A percentile compares a stretch with the other conserved stretches of the same genome.
These are phyloP conservation scores for Paralagenidium karlingii DNA, from an alignment of 352 stramenopile species.

Conservation along the genomic window DNA sequence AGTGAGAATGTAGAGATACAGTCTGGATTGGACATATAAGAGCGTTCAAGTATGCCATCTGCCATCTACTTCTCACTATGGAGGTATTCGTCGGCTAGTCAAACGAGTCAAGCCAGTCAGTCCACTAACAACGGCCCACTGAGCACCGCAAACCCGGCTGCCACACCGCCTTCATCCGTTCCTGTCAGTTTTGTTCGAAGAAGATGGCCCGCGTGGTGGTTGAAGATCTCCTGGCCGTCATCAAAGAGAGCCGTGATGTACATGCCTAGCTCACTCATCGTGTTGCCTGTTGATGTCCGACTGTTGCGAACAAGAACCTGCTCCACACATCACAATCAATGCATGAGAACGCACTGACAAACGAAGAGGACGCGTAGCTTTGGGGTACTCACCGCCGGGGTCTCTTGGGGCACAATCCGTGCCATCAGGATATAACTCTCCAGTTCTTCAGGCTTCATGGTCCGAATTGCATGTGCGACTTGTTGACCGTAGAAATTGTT, in stretches of 20 bases:
- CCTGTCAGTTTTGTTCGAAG: slow-evolving; percentile 91
- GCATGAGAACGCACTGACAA: neutral
- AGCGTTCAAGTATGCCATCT: too few relatives aligned
- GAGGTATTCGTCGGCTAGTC: too few relatives aligned
- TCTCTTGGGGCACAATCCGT: slow-evolving; percentile 88
- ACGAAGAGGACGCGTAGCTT: too few relatives aligned
- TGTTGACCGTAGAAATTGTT: slow-evolving; percentile 97
- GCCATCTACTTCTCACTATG: too few relatives aligned
- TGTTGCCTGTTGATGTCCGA: slow-evolving; percentile 55
- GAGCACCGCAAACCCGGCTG: slow-evolving; percentile 89
- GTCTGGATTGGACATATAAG: too few relatives aligned
- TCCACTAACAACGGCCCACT: slow-evolving; percentile 78
- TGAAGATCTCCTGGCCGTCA: slow-evolving; percentile 76
- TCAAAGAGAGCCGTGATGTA: slow-evolving; percentile 86
- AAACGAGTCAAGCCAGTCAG: too few relatives aligned
- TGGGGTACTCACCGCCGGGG: slow-evolving; percentile 27
- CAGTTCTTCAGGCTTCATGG: slow-evolving; percentile 53
- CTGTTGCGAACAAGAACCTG: slow-evolving; percentile 71
- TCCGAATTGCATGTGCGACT: slow-evolving; percentile 75
- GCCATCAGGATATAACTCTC: slow-evolving; percentile 95
- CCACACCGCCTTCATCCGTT: slow-evolving; percentile 95
- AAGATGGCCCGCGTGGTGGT: slow-evolving; percentile 91
- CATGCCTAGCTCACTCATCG: slow-evolving; percentile 92
- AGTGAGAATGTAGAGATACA: too few relatives aligned
- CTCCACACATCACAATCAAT: slow-evolving; percentile 5